phyloP scores from a whole-genome alignment of 2,329 filamentous ascomycete species.

The Cytospora leucostoma region DNA sequence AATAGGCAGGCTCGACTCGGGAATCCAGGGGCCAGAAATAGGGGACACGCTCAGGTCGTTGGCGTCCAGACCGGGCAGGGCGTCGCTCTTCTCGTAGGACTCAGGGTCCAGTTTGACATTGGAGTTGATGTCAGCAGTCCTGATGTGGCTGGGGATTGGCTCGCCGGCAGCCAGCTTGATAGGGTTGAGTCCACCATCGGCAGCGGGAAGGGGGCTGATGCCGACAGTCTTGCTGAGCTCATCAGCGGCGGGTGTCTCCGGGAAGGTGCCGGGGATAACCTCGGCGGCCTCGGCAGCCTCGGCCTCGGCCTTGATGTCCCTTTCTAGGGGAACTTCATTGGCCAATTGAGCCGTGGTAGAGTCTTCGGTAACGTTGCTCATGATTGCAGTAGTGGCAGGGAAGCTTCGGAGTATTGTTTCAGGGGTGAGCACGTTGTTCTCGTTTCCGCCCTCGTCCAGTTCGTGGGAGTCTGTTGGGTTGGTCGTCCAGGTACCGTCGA shows the following conservation, averaged over 20 bases:
- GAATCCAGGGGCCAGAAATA: constrained; percentile 67
- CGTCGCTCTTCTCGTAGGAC: constrained; percentile 81
- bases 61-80: constrained; percentile 54
- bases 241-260: constrained; percentile 63
- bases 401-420: constrained; percentile 63
- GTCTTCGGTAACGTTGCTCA: constrained; percentile 67
- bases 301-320: constrained; percentile 32
- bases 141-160: constrained; percentile 71
- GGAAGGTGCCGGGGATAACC: constrained; percentile 67
- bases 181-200: constrained; percentile 71
- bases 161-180: constrained; percentile 78
- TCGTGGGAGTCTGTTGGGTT: constrained; percentile 81
- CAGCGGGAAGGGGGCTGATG: constrained; percentile 64
- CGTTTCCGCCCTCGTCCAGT: constrained; percentile 77
- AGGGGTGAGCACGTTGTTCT: constrained; percentile 87
- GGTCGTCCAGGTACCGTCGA: constrained; percentile 86
- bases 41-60: constrained; percentile 48
- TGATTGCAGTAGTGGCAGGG: constrained; percentile 50
- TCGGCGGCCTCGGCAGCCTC: constrained; percentile 38
- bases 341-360: constrained; percentile 71
- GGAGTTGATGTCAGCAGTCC: constrained; percentile 66
- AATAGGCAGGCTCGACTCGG: constrained; percentile 80
- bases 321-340: constrained; percentile 63
- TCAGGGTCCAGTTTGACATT: constrained; percentile 79
- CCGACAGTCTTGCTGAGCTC: constrained; percentile 56